Evolutionary conservation across 2,329 filamentous ascomycete species (phyloP), one percentile per base, ranked within the genome.

Genomic region (Talaromyces marneffei): DNA sequence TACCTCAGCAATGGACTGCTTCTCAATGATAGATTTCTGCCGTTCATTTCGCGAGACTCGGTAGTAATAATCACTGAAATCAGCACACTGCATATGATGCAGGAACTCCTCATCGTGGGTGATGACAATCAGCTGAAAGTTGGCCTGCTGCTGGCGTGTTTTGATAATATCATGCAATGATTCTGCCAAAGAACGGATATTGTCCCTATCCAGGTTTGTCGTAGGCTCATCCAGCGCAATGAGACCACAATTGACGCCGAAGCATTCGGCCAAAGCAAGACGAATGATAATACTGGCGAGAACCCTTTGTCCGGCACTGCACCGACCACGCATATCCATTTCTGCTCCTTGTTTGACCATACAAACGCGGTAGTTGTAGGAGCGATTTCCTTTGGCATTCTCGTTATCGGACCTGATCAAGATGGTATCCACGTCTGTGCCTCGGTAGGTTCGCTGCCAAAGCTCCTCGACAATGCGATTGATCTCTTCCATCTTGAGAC

Each of bases 291-390:
- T 99, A 75, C 88, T 92, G 4, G 94, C 94, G 29, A 99, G 85
- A 29, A 99, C 93, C 77, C 96, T 97, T 74, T 99, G 94, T 3
- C 94, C 94, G 1, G 94, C 94, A 67, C 90, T 95, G 81, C 94
- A 99, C 60, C 94, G 90, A 1, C 94, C 95, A 65, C 94, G 91
- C 94, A 99, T 99, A 78, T 99, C 94, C 92, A 99, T 96, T 76
- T 99, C 94, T 0, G 90, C 91, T 70, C 95, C 92, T 72, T 93
- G 89, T 79, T 99, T 99, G 68, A 96, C 87, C 94, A 99, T 99
- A 76, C 91, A 92, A 5, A 99, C 88, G 52, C 94, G 90, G 80
- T 99, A 99, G 77, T 99, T 97, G 83, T 97, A 97, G 64, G 83
- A 90, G 69, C 91, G 87, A 70, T 91, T 92, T 57, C 85, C 87